These are phyloP conservation scores for Leishmania lainsoni DNA, from an alignment of 208 protist genomes.

Conservation along the genomic window DNA sequence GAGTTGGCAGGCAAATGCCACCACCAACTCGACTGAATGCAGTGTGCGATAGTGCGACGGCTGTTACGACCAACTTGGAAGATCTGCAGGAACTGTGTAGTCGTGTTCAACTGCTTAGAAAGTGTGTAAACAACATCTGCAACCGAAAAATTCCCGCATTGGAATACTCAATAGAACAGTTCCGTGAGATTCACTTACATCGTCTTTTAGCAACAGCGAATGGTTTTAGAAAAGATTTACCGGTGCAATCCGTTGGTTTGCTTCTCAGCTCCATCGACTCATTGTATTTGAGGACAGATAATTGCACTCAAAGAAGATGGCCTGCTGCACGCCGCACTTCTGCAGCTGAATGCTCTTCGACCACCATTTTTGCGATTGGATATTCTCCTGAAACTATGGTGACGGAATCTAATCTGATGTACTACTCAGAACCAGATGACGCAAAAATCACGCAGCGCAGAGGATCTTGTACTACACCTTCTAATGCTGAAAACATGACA, in stretches of 20 bases:
- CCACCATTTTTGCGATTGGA: conserved; percentile 12
- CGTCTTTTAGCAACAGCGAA: conserved; percentile 11
- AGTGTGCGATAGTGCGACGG: conserved; percentile 33
- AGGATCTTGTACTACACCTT: not conserved
- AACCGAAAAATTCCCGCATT: conserved; percentile 20
- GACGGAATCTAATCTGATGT: not conserved
- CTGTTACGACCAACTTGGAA: conserved; percentile 10
- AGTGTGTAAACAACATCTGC: conserved; percentile 15
- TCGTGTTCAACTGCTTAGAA: conserved; percentile 10
- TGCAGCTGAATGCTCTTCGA: not conserved
- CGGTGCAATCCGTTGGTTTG: conserved; percentile 20
- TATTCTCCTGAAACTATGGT: conserved; percentile 19
- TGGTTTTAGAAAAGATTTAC: conserved; percentile 2
- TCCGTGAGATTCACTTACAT: conserved; percentile 30
- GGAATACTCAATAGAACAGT: conserved; percentile 28
- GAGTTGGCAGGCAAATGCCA: not conserved
- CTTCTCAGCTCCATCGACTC: conserved; percentile 23
- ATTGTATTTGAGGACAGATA: conserved; percentile 4
- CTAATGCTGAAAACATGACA: not conserved
- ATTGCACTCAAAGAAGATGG: not conserved
- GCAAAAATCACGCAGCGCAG: not conserved
- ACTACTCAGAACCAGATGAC: not conserved
- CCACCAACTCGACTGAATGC: conserved; percentile 27
- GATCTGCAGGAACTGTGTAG: conserved; percentile 19
- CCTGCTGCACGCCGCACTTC: conserved; percentile 1